These are phyloP conservation scores for Blastomyces emzantsi DNA, from an alignment of 2,329 filamentous ascomycete genomes.

Conservation along the genomic window DNA sequence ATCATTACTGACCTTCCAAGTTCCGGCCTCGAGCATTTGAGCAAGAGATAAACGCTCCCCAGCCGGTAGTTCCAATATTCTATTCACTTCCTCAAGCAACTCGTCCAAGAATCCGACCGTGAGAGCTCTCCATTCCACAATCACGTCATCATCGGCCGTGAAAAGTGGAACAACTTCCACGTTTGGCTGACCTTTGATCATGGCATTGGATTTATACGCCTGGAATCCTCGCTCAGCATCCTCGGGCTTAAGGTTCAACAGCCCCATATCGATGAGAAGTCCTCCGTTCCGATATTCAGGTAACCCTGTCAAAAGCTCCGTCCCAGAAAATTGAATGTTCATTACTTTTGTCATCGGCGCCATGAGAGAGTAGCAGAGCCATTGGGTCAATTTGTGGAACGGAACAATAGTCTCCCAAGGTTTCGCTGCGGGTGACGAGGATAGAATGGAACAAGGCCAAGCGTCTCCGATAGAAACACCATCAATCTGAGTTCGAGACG, in stretches of 20 bases:
- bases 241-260: conserved; percentile 63
- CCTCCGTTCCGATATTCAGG: conserved; percentile 92
- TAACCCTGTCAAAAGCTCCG: conserved; percentile 73
- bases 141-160: conserved; percentile 62
- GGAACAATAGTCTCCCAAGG: conserved; percentile 76
- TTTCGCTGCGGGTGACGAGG: conserved; percentile 53
- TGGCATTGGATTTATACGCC: conserved; percentile 60
- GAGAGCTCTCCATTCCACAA: conserved; percentile 69
- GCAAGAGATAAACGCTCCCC: conserved; percentile 64
- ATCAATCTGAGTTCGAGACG: conserved; percentile 76
- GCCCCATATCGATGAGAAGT: conserved; percentile 73
- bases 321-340: conserved; percentile 69
- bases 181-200: conserved; percentile 60
- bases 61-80: conserved; percentile 57
- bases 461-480: conserved; percentile 84
- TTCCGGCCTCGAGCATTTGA: conserved; percentile 90
- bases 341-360: conserved; percentile 77
- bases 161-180: conserved; percentile 68
- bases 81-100: conserved; percentile 60
- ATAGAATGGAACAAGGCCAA: conserved; percentile 83
- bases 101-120: conserved; percentile 68
- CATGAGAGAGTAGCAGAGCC: conserved; percentile 91
- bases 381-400: conserved; percentile 91
- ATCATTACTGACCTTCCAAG: conserved; percentile 72
- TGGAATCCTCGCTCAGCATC: conserved; percentile 63